Percentiles rank a stretch among this genome's conserved stretches.
Evolutionary conservation across 805 yeast genomes (phyloP).

Genomic region (Pichia heedii): DNA sequence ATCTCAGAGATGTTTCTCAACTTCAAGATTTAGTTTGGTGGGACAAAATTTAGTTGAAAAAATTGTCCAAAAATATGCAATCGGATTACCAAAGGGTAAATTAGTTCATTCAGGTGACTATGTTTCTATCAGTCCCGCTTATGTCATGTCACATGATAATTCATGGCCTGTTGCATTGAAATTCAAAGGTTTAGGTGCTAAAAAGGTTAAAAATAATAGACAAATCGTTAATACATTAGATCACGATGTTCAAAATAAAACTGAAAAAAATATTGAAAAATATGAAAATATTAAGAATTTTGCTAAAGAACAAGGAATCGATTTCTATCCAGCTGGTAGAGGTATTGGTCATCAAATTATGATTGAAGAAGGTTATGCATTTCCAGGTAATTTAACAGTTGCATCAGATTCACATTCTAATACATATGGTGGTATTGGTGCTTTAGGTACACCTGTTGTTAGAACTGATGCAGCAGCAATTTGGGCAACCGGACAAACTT

Average conservation of each 20-base stretch:
- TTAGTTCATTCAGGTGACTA: slow-evolving; percentile 84
- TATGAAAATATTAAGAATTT: slow-evolving; percentile 83
- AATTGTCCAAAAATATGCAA: slow-evolving; percentile 89
- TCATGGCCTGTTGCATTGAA: slow-evolving; percentile 99
- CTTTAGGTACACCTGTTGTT: slow-evolving; percentile 95
- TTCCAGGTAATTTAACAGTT: slow-evolving; percentile 85
- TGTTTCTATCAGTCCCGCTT: slow-evolving; percentile 89
- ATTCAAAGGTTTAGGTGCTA: slow-evolving; percentile 91
- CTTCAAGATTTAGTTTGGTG: slow-evolving; percentile 16
- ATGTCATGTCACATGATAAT: slow-evolving; percentile 98
- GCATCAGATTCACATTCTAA: slow-evolving; percentile 98
- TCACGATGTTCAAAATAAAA: slow-evolving; percentile 94
- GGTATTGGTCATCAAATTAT: slow-evolving; percentile 99
- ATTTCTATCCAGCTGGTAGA: slow-evolving; percentile 97
- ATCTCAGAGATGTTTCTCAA: slow-evolving; percentile 13
- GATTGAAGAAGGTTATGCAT: slow-evolving; percentile 98
- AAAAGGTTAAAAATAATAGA: slow-evolving; percentile 67
- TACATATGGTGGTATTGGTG: slow-evolving; percentile 95
- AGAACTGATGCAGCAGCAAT: slow-evolving; percentile 98
- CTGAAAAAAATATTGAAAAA: slow-evolving; percentile 81
- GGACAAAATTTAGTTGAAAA: slow-evolving; percentile 92
- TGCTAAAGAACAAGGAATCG: slow-evolving; percentile 85
- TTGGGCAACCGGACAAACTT: slow-evolving; percentile 99
- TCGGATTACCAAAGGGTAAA: slow-evolving; percentile 70
- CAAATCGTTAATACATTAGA: slow-evolving; percentile 96